phyloP scores from a whole-genome alignment of 164 flowering plant species.

The Macadamia tetraphylla region DNA sequence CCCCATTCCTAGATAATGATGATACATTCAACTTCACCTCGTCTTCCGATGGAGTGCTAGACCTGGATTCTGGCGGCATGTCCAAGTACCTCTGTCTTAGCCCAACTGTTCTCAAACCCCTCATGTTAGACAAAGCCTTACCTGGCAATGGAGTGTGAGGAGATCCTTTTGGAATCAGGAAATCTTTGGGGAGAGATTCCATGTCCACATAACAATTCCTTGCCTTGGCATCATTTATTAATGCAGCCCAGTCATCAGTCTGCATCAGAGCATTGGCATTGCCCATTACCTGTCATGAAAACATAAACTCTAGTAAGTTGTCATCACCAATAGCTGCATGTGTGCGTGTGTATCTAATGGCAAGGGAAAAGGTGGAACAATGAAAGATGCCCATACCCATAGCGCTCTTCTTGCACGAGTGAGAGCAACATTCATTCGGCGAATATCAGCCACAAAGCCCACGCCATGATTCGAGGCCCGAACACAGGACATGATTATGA shows the following conservation, averaged over 20 bases:
- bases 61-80: constrained; percentile 53
- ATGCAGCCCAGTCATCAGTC: constrained; percentile 90
- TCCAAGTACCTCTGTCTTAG: constrained; percentile 54
- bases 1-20: constrained; percentile 42
- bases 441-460: constrained; percentile 95
- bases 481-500: constrained; percentile 97
- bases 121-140: constrained; percentile 33
- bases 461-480: constrained; percentile 95
- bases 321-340: no score
- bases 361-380: no score
- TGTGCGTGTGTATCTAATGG: no score
- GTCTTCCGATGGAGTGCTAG: constrained; percentile 48
- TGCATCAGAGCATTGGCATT: constrained; percentile 75
- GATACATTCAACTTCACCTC: constrained; percentile 32
- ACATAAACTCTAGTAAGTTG: constrained; percentile 4
- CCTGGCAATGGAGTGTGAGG: constrained; percentile 31
- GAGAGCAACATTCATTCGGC: constrained; percentile 97
- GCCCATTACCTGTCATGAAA: constrained; percentile 71
- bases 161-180: constrained; percentile 42
- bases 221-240: constrained; percentile 79
- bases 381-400: constrained; percentile 53
- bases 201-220: constrained; percentile 72
- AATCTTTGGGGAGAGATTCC: constrained; percentile 85
- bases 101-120: constrained; percentile 51
- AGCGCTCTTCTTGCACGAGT: constrained; percentile 96